phyloP scores from a whole-genome alignment of 306 rosid genomes.

The Castanea crenata region DNA sequence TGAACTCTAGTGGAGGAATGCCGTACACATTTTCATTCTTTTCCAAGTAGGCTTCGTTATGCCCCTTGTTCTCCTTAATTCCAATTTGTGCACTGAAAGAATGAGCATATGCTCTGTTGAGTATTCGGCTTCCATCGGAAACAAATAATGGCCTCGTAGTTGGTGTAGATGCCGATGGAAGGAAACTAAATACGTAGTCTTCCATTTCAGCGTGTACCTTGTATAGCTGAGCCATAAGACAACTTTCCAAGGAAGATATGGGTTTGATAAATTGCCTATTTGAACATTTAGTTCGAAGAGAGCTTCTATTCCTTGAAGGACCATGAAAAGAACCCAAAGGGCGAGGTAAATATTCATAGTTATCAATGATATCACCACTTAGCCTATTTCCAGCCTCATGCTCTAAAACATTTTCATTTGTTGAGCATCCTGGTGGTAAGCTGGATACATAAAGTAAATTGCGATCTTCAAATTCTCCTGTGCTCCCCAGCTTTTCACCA shows the following conservation, averaged over 20 bases:
- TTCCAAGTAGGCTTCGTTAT: constrained; percentile 27
- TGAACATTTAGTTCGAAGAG: constrained; percentile 38
- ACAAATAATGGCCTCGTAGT: constrained; percentile 49
- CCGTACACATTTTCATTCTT: constrained; percentile 35
- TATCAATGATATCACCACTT: constrained; percentile 27
- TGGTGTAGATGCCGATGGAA: constrained; percentile 35
- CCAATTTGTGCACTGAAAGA: constrained; percentile 28
- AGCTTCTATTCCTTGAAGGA: constrained; percentile 44
- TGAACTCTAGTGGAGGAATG: constrained; percentile 39
- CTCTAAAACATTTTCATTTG: constrained; percentile 21
- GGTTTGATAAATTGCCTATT: constrained; percentile 40
- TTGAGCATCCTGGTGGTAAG: constrained; percentile 27
- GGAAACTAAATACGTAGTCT: constrained; percentile 46
- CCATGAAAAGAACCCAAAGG: constrained; percentile 31
- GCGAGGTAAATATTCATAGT: constrained; percentile 20
- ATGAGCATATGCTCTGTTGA: constrained; percentile 39
- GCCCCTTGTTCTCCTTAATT: constrained; percentile 36
- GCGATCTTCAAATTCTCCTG: constrained; percentile 16
- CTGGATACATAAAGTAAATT: constrained; percentile 43
- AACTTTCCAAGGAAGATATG: constrained; percentile 65
- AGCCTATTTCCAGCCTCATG: constrained; percentile 29
- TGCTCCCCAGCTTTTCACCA: constrained; percentile 23
- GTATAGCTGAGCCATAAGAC: constrained; percentile 74
- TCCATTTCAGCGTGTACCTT: constrained; percentile 56
- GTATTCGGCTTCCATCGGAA: constrained; percentile 60